Evolutionary conservation across 2,329 filamentous ascomycete species (phyloP), one percentile per base, ranked within the genome.

Genomic region (Xylaria arbuscula): DNA sequence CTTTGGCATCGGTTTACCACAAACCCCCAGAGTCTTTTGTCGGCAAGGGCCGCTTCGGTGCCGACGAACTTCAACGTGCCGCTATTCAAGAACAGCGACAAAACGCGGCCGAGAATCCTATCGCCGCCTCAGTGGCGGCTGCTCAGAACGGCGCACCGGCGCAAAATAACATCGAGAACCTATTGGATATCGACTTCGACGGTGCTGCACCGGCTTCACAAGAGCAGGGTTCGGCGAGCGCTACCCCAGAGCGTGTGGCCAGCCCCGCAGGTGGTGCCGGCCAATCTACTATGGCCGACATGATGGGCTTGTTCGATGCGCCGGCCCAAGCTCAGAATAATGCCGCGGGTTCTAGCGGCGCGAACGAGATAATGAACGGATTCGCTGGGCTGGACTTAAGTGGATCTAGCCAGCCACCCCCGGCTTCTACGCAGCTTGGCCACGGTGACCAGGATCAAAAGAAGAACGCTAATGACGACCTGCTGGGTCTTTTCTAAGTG

Each of bases 1-100:
- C 96, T 10, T 88, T 99, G 36, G 94, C 96, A 8, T 98, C 95
- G 1, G 96, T 99, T 24, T 99, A 99, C 82, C 96, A 99, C 88
- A 98, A 97, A 83, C 94, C 94, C 9, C 94, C 96, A 53, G 93
- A 97, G 86, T 94, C 95, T n/a, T 99, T 99, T 81, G 91, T 99
- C 66, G 96, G 96, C 74, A 94, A 97, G 81, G 96, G 96, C 50
- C 90, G 95, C 53, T 98, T 93, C 74, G 96, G 95, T 45, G 94
- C 96, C 57, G 94, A 97, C 80, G 94, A 93, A 69, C 93, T 99
- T 77, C 96, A 98, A 81, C 91, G 92, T 73, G 95, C 95, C 59
- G 96, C 96, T 69, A 97, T 99, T 78, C 94, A 97, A 83, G 96
- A 99, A 83, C 94, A 97, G 84, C 89, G 92, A 72, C 90, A 98